Conservation (phyloP, 192 early-diverging fungal species). For the Umbelopsis vinacea region DNA sequence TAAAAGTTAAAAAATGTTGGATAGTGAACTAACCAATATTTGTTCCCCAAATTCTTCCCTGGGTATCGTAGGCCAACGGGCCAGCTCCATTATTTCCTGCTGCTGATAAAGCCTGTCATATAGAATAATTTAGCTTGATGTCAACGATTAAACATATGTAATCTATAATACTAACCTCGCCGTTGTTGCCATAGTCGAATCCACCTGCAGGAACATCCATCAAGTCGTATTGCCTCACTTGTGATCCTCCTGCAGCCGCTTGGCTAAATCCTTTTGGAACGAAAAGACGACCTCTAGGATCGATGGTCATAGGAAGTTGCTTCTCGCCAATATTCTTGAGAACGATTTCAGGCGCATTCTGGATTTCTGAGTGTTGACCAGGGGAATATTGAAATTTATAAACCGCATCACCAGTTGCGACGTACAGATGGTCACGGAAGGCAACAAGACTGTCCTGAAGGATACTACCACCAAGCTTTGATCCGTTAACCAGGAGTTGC, state of each 20-base stretch:
- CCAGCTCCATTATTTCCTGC: conserved; percentile 32
- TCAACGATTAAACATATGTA: too few relatives aligned
- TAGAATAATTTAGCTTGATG: background rate
- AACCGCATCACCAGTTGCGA: conserved; percentile 28
- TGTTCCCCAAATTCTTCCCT: conserved; percentile 36
- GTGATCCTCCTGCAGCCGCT: background rate
- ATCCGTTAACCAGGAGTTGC: conserved; percentile 4
- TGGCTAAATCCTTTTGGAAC: conserved; percentile 25
- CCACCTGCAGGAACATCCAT: conserved; percentile 18
- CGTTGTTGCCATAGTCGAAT: conserved; percentile 35
- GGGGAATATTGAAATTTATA: conserved; percentile 34
- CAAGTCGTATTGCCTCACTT: background rate
- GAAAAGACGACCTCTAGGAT: conserved; percentile 33
- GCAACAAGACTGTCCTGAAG: conserved; percentile 21
- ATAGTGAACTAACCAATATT: background rate
- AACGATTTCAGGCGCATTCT: conserved; percentile 16
- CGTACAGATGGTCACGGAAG: conserved; percentile 25
- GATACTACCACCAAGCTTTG: background rate
- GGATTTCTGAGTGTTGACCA: conserved; percentile 34
- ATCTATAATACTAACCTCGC: conserved; percentile 8
- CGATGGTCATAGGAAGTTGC: conserved; percentile 29
- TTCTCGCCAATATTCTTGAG: conserved; percentile 25
- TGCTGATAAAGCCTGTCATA: conserved; percentile 18
- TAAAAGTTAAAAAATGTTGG: background rate
- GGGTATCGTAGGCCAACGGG: conserved; percentile 35